phyloP scores from a whole-genome alignment of 768 basidiomycete species.

The Lactarius hengduanensis region DNA sequence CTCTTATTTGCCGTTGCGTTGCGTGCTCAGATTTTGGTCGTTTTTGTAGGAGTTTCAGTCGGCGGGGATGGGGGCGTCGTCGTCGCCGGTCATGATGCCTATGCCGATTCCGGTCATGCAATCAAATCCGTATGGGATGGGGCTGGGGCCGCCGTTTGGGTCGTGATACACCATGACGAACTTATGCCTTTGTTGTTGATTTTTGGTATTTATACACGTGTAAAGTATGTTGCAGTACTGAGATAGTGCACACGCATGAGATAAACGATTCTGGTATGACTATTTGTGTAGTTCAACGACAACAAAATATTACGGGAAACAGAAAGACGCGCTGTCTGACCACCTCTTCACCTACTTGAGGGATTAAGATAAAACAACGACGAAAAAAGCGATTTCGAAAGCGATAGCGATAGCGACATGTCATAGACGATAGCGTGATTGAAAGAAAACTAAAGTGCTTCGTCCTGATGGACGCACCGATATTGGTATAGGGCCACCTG shows the following conservation, averaged over 20 bases:
- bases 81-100: slow-evolving; percentile 19
- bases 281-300: not conserved
- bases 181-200: not conserved
- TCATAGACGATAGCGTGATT: too few relatives aligned
- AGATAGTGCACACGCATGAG: not conserved
- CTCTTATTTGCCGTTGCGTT: too few relatives aligned
- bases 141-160: slow-evolving; percentile 21
- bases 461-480: too few relatives aligned
- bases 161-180: slow-evolving; percentile 4
- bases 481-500: too few relatives aligned
- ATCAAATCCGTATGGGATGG: slow-evolving; percentile 23
- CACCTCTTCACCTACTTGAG: too few relatives aligned
- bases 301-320: not conserved
- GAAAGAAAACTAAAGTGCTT: too few relatives aligned
- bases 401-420: too few relatives aligned
- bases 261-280: not conserved
- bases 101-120: slow-evolving; percentile 13
- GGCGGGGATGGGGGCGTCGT: slow-evolving; percentile 2
- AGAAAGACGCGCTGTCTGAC: too few relatives aligned
- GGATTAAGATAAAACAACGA: too few relatives aligned
- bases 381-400: too few relatives aligned
- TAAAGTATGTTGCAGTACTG: not conserved
- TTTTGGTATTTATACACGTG: not conserved
- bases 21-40: too few relatives aligned
- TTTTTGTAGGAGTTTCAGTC: slow-evolving; percentile 18